These are phyloP conservation scores for Monosporascus sp. DNA, from an alignment of 2,329 filamentous ascomycete genomes.

Conservation along the genomic window DNA sequence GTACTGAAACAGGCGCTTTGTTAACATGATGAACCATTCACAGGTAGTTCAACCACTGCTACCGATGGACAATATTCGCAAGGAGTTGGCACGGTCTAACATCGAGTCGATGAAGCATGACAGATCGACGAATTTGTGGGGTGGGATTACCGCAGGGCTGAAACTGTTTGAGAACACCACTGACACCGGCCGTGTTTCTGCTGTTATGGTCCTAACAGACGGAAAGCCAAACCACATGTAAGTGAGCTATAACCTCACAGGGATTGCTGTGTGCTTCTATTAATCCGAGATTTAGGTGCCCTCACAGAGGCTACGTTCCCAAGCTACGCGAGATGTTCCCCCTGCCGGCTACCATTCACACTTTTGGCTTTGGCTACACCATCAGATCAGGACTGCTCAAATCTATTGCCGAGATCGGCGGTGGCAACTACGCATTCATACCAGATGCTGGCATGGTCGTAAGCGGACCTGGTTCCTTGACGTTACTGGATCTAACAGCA, in stretches of 20 bases:
- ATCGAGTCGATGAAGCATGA: conserved; percentile 37
- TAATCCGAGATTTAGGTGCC: conserved; percentile 29
- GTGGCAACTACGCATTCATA: conserved; percentile 56
- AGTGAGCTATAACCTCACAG: conserved; percentile 5
- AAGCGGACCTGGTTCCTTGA: conserved; percentile 5
- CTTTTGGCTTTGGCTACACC: conserved; percentile 49
- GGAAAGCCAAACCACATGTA: conserved; percentile 49
- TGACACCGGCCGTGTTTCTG: conserved; percentile 36
- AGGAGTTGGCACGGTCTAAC: conserved; percentile 32
- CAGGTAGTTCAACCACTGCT: conserved; percentile 39
- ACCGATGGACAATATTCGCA: conserved; percentile 41
- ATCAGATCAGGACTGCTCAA: conserved; percentile 49
- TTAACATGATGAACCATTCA: not conserved
- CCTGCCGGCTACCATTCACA: conserved; percentile 42
- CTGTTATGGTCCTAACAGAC: conserved; percentile 50
- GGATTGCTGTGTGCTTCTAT: not conserved
- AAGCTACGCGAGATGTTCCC: conserved; percentile 40
- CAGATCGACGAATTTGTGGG: conserved; percentile 51
- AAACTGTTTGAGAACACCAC: conserved; percentile 34
- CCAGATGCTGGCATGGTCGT: conserved; percentile 57
- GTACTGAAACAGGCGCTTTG: not conserved
- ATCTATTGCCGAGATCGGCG: conserved; percentile 51
- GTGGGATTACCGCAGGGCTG: conserved; percentile 47
- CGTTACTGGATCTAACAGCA: conserved; percentile 2
- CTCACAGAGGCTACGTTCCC: conserved; percentile 46